Base-by-base conservation (phyloP, 2,329 filamentous ascomycete species). In the Diplocarpon mali region DNA sequence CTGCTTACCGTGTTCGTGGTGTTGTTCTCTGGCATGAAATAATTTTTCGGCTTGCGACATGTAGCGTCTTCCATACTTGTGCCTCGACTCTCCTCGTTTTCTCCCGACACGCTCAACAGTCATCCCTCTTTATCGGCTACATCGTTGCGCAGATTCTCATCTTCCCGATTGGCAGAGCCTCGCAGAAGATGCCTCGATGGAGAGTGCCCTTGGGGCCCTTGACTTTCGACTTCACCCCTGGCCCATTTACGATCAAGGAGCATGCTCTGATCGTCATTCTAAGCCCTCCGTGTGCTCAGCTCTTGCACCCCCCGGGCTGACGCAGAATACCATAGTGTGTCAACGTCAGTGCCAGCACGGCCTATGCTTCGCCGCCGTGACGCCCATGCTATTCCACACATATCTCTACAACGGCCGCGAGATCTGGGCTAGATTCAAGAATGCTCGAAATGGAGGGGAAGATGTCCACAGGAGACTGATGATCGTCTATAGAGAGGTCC, bases 181-280 rank as follows among this genome's bases (percentile, higher is more conserved):
- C 78, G 77, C 75, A 76, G 14, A 50, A 41, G 28, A 47, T 52
- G 15, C 50, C 50, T 20, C 45, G 47, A 5, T 52, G 48, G 47
- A 43, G 47, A 44, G 42, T 52, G 4, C 47, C 47, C 11, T 28
- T 52, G 13, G 48, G 50, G 64, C 55, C 42, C 75, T 78, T 69
- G 5, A 62, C 56, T 14, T 80, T 0, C 67, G 69, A 67, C 28
- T 62, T 81, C 17, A 83, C 82, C 45, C 77, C 79, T 0, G 77
- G 78, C 0, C 77, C 78, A 0, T 83, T 83, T 62, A 82, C 79
- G 55, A 69, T 79, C 58, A 83, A 83, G 61, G 79, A 83, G 57
- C 79, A 83, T 58, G 64, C 75, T 35, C 71, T 83, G 48, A 80
- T 83, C 44, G 73, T 77, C 14, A 74, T 80, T 53, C 80, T 80